Conservation (phyloP, 2,329 filamentous ascomycete genomes). For the Trichoderma pleuroti region DNA sequence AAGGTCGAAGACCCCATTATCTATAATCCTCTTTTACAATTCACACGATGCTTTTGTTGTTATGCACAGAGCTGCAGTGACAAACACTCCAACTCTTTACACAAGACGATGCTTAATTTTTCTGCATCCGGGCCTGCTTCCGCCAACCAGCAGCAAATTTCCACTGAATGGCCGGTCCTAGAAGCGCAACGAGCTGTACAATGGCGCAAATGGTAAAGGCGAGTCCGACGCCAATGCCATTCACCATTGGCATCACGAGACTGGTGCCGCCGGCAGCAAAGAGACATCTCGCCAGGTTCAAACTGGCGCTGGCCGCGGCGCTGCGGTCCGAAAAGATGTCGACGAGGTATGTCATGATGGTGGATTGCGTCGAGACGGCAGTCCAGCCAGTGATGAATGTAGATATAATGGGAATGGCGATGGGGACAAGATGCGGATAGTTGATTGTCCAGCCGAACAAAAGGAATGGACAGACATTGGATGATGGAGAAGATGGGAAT, state of each 20-base stretch:
- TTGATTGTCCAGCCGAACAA: constrained; percentile 52
- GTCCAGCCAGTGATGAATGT: constrained; percentile 46
- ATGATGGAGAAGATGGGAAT: constrained; percentile 48
- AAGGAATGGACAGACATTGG: constrained; percentile 49
- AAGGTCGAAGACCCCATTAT: not conserved
- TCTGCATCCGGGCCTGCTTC: not conserved
- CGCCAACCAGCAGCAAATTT: constrained; percentile 3
- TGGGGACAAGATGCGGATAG: constrained; percentile 37
- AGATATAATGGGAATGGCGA: constrained; percentile 47
- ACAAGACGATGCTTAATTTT: not conserved
- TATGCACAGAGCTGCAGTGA: not conserved
- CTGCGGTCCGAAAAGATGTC: constrained; percentile 54
- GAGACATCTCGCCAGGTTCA: constrained; percentile 54
- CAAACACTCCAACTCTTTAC: not conserved
- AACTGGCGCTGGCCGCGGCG: constrained; percentile 53
- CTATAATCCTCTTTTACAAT: not conserved
- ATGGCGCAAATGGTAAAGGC: constrained; percentile 46
- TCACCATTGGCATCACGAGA: constrained; percentile 50
- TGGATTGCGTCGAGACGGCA: constrained; percentile 53
- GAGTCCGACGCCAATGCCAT: constrained; percentile 49
- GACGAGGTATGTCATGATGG: constrained; percentile 50
- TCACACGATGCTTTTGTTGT: not conserved
- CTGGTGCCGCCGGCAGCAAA: constrained; percentile 52
- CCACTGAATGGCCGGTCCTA: constrained; percentile 20
- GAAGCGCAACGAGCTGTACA: constrained; percentile 43